Base-by-base conservation (phyloP, 305 asterid genomes). In the Striga hermonthica region DNA sequence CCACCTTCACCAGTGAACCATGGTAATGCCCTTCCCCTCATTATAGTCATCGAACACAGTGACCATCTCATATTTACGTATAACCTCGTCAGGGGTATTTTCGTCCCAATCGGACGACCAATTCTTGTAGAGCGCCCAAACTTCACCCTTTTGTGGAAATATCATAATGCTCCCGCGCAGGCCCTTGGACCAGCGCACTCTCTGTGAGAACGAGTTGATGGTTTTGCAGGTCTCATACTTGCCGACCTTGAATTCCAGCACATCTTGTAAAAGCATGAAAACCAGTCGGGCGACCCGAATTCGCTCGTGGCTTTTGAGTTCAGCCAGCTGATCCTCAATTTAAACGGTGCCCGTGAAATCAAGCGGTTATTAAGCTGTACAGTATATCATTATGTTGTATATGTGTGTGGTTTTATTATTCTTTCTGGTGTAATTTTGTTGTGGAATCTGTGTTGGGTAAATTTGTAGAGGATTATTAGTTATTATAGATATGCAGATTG, bases 181-280 rank as follows among this genome's bases (percentile, higher is more conserved):
- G 60, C 60, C 83, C 64, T 80, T 86, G 5, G 82, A 74, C 83
- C 82, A 88, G 57, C 67, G 70, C 50, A 88, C 88, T 76, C 81
- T 88, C 58, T 86, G 96, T 82, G 75, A 55, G 60, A 88, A 88
- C 5, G 88, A 58, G 68, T 86, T 89, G 56, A 86, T 77, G 14
- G 81, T 70, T 72, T 76, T 83, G 58, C 79, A 73, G 2, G 37
- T 71, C 49, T 83, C 89, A 7, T 55, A 64, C 71, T 65, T 83
- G 54, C 96, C 91, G 50, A 71, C 75, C 82, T 92, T 81, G 70
- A 89, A 89, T 72, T 86, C 37, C 96, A 95, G 52, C 83, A 84
- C 3, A 91, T 81, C 2, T 55, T 55, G 13, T 55, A 55, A 75
- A 84, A 88, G 54, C 95, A 91, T 10, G 83, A 84, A 48, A 84